Base-by-base conservation (phyloP, 352 stramenopile species). In the Elongisporangium undulatum region DNA sequence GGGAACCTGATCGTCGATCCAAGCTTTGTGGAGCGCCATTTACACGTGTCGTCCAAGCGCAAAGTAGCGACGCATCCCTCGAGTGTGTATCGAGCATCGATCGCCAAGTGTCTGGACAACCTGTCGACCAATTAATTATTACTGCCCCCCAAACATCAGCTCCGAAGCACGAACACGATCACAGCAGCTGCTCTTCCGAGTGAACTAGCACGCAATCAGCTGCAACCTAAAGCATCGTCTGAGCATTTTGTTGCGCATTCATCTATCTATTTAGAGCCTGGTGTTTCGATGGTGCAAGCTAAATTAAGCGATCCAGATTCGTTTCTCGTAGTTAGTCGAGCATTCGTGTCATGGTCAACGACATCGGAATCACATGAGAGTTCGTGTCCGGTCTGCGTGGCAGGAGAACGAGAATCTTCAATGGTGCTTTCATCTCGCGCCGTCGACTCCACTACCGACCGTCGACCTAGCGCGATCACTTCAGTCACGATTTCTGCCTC, bases 1-100 rank as follows among this genome's bases (percentile, higher is more conserved):
- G 85, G 85, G 3, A 94, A 91, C 29, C 21, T 91, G 53, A 91
- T 94, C 58, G 79, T 94, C 24, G 83, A 91, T 45, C 85, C 85
- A 23, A 92, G 82, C 51, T 92, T 92, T 56, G 77, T 94, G 16
- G 84, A 94, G 64, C 80, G 77, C 9, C 79, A 89, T 12, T 67
- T 94, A 20, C 82, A 90, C 56, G 74, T 77, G 45, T 81, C 75
- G 29, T 87, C 81, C 8, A 85, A 85, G 58, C 81, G 74, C 23
- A 87, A 86, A 45, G 68, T 80, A 13, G 81, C 81, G 49, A 85
- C 82, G 49, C 81, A 90, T 58, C 69, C 73, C 16, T 83, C 80
- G 4, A 82, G 79, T 29, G 73, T 90, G 21, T 90, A 90, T 63
- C 78, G 81, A 8, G 66, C 69, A 20, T 82, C 77, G 29, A 71